These are phyloP conservation scores for Ceratocystis papillata DNA, from an alignment of 2,329 filamentous ascomycete genomes.

Conservation along the genomic window DNA sequence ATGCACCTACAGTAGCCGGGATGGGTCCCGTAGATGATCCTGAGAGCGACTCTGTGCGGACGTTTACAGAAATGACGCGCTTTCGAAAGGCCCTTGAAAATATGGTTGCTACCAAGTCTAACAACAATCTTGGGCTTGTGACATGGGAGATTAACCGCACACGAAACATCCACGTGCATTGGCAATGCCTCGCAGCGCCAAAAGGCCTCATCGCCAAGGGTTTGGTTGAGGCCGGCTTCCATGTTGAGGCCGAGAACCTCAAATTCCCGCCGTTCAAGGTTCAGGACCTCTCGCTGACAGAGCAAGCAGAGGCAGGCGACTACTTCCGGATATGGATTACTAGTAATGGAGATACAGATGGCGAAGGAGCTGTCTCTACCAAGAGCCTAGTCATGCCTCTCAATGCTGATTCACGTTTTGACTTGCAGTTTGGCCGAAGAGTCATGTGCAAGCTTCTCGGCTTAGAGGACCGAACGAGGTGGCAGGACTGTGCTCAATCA, in stretches of 20 bases:
- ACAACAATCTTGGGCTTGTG: constrained; percentile 61
- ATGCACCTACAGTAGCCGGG: constrained; percentile 61
- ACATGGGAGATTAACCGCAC: constrained; percentile 85
- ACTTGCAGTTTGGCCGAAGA: constrained; percentile 77
- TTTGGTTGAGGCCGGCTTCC: constrained; percentile 78
- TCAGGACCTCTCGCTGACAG: constrained; percentile 41
- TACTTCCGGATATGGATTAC: constrained; percentile 80
- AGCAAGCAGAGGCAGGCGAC: constrained; percentile 44
- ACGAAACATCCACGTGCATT: constrained; percentile 77
- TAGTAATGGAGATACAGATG: constrained; percentile 44
- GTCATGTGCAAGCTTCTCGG: constrained; percentile 81
- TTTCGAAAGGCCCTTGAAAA: constrained; percentile 67
- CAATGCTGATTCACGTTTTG: constrained; percentile 62
- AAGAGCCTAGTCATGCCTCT: constrained; percentile 66
- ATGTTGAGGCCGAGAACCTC: constrained; percentile 71
- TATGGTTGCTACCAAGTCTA: constrained; percentile 54
- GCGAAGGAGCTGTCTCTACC: constrained; percentile 31
- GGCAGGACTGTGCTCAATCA: constrained; percentile 73
- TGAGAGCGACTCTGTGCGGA: constrained; percentile 46
- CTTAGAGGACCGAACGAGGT: constrained; percentile 66
- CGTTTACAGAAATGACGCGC: constrained; percentile 68
- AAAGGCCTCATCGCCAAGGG: constrained; percentile 56
- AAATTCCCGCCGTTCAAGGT: constrained; percentile 43
- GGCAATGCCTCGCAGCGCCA: constrained; percentile 79
- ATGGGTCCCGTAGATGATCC: constrained; percentile 48